Evolutionary conservation across 805 yeast species (phyloP).

Genomic region (Maudiozyma barnettii): DNA sequence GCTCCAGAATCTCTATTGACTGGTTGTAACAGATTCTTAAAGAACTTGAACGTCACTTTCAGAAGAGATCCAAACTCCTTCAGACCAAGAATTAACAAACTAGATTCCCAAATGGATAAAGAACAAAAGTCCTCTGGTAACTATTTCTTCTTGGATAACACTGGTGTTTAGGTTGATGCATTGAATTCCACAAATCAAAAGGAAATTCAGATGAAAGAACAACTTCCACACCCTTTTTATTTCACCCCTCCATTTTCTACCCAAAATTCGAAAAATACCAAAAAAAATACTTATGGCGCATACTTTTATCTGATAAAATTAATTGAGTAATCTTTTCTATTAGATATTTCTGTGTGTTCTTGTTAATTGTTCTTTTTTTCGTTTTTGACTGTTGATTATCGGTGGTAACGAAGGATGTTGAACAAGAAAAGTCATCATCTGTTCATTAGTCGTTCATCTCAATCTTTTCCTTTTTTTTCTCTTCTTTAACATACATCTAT

Average conservation of each 20-base stretch:
- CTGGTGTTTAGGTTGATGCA: conserved; percentile 31
- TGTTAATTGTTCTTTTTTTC: too few species aligned
- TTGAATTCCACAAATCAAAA: background rate
- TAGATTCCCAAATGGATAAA: conserved; percentile 97
- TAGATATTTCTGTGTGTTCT: too few species aligned
- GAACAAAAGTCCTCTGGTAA: conserved; percentile 91
- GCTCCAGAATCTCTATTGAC: conserved; percentile 89
- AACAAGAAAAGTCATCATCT: too few species aligned
- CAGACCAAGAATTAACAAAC: conserved; percentile 97
- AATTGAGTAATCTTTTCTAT: too few species aligned
- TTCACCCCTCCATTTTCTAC: background rate
- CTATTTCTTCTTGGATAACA: conserved; percentile 86
- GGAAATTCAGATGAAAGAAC: background rate
- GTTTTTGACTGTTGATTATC: too few species aligned
- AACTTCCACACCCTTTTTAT: background rate
- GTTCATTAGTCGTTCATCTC: too few species aligned
- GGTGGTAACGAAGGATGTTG: too few species aligned
- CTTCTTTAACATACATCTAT: too few species aligned
- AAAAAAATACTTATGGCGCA: too few species aligned
- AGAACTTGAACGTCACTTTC: conserved; percentile 94
- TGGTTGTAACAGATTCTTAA: conserved; percentile 94
- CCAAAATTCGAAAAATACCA: background rate
- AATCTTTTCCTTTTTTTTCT: too few species aligned
- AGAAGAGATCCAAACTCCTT: conserved; percentile 98
- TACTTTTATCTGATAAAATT: too few species aligned